These are phyloP conservation scores for Boletellus emodensis DNA, from an alignment of 768 basidiomycete genomes.

Conservation along the genomic window DNA sequence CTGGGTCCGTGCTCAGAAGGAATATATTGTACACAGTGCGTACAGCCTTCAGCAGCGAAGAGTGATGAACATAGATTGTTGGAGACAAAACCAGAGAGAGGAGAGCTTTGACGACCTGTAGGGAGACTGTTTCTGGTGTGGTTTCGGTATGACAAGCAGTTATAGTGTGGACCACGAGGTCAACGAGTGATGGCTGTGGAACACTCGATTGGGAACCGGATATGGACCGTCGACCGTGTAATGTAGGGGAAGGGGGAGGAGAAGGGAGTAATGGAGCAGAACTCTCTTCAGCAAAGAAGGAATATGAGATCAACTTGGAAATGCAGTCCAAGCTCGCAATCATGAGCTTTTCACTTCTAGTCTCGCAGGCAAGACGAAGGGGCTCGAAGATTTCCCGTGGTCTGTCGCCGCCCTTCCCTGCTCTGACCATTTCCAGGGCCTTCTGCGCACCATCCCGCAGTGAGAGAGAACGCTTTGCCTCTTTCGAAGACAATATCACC, in stretches of 20 bases:
- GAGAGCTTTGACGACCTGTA: conserved; percentile 95
- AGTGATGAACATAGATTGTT: conserved; percentile 89
- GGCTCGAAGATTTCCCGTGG: conserved; percentile 94
- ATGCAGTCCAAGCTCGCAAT: conserved; percentile 97
- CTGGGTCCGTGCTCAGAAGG: conserved; percentile 80
- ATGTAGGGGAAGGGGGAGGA: conserved; percentile 70
- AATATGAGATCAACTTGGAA: conserved; percentile 95
- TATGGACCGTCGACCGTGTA: conserved; percentile 40
- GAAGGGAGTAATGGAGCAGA: conserved; percentile 50
- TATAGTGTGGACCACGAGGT: conserved; percentile 92
- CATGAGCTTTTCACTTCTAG: conserved; percentile 88
- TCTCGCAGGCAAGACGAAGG: conserved; percentile 95
- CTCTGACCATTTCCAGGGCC: conserved; percentile 78
- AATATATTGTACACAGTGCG: conserved; percentile 99
- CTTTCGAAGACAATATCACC: conserved; percentile 80
- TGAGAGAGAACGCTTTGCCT: conserved; percentile 78
- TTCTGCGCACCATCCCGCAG: conserved; percentile 79
- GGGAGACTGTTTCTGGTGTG: conserved; percentile 84
- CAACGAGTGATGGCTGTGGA: conserved; percentile 76
- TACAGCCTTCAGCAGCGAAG: conserved; percentile 91
- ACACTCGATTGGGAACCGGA: conserved; percentile 46
- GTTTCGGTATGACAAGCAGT: conserved; percentile 86
- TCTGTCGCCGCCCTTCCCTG: conserved; percentile 66
- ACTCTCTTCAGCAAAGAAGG: conserved; percentile 82
- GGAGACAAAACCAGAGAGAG: conserved; percentile 85